Evolutionary conservation across 352 stramenopile species (phyloP), one percentile per base, ranked within the genome.

Genomic region (Globisporangium spinosum): DNA sequence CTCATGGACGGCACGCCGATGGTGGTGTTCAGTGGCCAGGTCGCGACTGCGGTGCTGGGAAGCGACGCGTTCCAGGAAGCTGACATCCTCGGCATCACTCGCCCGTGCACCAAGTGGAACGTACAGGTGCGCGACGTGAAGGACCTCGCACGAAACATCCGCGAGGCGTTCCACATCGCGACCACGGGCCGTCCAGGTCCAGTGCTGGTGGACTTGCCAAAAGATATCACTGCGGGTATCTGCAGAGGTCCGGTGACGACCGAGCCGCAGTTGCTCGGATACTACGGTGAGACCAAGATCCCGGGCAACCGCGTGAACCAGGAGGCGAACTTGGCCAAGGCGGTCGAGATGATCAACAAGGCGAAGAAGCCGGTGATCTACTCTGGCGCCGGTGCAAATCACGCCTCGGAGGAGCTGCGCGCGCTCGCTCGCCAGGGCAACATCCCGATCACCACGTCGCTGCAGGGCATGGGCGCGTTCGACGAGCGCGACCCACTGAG

Each of bases 291-390:
- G 72, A 89, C 86, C 63, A 95, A 95, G 69, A 89, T 89, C 57
- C 73, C 78, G 15, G 85, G 85, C 61, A 95, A 95, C 68, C 83
- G 88, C 69, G 70, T 91, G 8, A 87, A 94, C 76, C 86, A 94
- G 69, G 84, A 93, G 20, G 73, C 68, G 15, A 95, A 93, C 72
- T 60, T 95, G 9, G 80, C 82, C 7, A 74, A 80, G 25, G 86
- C 88, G 3, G 69, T 89, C 13, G 87, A 91, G 62, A 81, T 98
- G 59, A 98, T 99, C 76, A 97, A 96, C 77, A 88, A 90, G 69
- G 92, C 95, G 29, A 97, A 98, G 73, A 98, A 98, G 68, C 96
- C 96, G 23, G 78, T 99, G 64, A 98, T 99, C 65, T 98, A 98
- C 78, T 92, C 94, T 6, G 96, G 96, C 65, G 92, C 97, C 61